Evolutionary conservation across 2,329 filamentous ascomycete genomes (phyloP), one percentile per base, ranked within the genome.

Genomic region (Trichoderma guizhouense): DNA sequence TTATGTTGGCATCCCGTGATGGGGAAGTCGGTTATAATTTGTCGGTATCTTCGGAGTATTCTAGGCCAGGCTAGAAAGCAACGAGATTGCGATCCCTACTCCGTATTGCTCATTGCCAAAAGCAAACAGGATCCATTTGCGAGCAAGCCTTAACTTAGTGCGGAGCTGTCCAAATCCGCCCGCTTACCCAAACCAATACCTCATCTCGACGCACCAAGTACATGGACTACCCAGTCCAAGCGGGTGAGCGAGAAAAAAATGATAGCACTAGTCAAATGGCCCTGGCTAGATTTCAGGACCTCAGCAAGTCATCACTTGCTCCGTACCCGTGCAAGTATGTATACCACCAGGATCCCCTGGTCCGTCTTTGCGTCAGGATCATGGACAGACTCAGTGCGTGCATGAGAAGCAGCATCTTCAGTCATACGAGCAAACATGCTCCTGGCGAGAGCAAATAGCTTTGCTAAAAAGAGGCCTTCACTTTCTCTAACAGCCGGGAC

Each of bases 141-240:
- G 39, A 36, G 39, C 55, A 69, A 34, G 57, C 39, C 28, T 28
- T 14, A 12, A 43, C 30, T 32, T 53, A 53, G 67, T 58, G 58
- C 8, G 36, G 24, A 62, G 30, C 39, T 14, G 39, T 53, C 28
- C 67, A 43, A 69, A 18, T n/a, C 53, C 36, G n/a, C 57, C 47
- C 57, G 67, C 67, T 69, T 69, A 30, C 57, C 43, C 53, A 34
- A 51, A 53, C 57, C 67, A 69, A 62, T 61, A 62, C 28, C 32
- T 34, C 57, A 28, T 30, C 15, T 69, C 18, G 57, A 30, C 58
- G 30, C 51, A n/a, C n/a, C 26, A 51, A 62, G 21, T 51, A 61
- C 39, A 69, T 39, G 63, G 47, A 55, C 43, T 8, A 28, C 64
- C 64, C n/a, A 51, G 43, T 36, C 36, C 32, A 57, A 57, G 32